Conservation (phyloP, 306 rosid genomes). For the Trifolium pratense region DNA sequence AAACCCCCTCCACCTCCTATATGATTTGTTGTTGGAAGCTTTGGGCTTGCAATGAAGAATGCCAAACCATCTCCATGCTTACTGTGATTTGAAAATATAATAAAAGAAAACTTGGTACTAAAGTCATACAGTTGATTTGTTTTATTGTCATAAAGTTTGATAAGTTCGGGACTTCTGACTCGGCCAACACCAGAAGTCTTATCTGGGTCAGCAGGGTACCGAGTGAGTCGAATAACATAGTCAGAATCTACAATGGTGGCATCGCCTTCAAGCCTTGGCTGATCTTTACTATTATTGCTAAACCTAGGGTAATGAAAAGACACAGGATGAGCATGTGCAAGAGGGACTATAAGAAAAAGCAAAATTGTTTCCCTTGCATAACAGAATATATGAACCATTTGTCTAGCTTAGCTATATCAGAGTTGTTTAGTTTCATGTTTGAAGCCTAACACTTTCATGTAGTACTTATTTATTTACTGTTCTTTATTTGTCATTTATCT, state of each 20-base stretch:
- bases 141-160: background rate
- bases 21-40: background rate
- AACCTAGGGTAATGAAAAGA: slow-evolving; percentile 8
- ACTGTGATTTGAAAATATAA: slow-evolving; percentile 10
- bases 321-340: background rate
- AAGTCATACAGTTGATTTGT: slow-evolving; percentile 2
- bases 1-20: background rate
- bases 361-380: background rate
- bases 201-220: background rate
- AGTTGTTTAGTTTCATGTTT: background rate
- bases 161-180: slow-evolving; percentile 4
- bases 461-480: background rate
- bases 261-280: background rate
- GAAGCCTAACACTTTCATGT: background rate
- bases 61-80: slow-evolving; percentile 21
- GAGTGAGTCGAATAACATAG: background rate
- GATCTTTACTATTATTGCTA: background rate
- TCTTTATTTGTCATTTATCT: background rate
- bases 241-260: background rate
- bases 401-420: background rate
- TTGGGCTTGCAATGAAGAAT: slow-evolving; percentile 10
- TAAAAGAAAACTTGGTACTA: background rate
- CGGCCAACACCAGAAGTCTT: background rate
- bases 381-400: background rate
- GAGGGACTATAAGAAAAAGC: background rate